Conservation (phyloP, 148 eudicot species). For the Gaultheria prostrata region DNA sequence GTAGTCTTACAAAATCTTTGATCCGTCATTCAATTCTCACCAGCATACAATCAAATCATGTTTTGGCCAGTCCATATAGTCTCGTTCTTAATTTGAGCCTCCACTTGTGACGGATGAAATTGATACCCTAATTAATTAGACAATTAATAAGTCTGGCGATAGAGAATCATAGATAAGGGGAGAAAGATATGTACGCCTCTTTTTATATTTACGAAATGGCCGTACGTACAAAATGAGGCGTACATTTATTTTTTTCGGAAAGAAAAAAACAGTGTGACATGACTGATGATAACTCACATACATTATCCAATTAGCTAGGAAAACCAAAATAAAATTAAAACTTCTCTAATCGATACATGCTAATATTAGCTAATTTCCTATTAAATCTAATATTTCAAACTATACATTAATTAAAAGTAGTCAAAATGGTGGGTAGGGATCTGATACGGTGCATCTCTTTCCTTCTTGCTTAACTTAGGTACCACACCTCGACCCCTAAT, state of each 20-base stretch:
- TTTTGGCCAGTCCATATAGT: no score
- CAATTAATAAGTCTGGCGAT: no score
- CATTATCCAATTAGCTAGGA: slow-evolving; percentile 19
- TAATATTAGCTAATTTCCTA: not conserved
- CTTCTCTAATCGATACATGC: not conserved
- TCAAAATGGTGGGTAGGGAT: slow-evolving; percentile 69
- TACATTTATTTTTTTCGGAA: not conserved
- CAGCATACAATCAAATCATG: no score
- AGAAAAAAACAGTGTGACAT: not conserved
- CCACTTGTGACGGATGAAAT: no score
- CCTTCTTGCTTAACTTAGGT: slow-evolving; percentile 66
- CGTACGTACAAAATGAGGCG: not conserved
- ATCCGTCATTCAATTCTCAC: no score
- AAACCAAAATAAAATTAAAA: slow-evolving; percentile 10
- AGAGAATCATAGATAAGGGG: no score
- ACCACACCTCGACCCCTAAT: slow-evolving; percentile 30
- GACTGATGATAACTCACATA: not conserved
- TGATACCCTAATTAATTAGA: no score
- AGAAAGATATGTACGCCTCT: no score
- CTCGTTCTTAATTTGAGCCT: no score
- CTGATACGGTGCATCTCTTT: slow-evolving; percentile 69
- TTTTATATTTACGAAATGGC: no score
- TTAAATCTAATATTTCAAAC: not conserved
- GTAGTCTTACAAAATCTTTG: no score
- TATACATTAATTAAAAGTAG: slow-evolving; percentile 46